Conservation (phyloP, 805 yeast genomes). For the Yamadazyma endophytica region DNA sequence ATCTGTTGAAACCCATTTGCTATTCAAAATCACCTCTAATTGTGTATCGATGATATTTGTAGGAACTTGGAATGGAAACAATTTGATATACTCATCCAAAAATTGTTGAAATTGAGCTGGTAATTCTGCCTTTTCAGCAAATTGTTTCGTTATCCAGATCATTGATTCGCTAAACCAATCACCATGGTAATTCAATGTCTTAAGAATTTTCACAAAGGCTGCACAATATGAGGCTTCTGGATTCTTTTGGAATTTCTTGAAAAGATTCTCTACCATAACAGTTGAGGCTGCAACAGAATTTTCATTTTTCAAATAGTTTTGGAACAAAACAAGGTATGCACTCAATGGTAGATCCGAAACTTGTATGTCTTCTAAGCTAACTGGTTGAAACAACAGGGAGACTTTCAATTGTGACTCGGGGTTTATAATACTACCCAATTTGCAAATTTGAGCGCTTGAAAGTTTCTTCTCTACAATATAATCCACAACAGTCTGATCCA, state of each 20-base stretch:
- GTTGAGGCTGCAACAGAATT: too few species aligned
- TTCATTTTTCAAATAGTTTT: too few species aligned
- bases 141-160: constrained; percentile 57
- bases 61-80: constrained; percentile 30
- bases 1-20: too few species aligned
- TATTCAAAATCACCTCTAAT: constrained; percentile 57
- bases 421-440: constrained; percentile 4
- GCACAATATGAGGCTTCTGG: neutral
- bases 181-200: constrained; percentile 11
- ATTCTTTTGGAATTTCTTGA: neutral
- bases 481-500: constrained; percentile 6
- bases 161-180: constrained; percentile 56
- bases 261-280: too few species aligned
- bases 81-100: constrained; percentile 12
- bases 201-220: neutral
- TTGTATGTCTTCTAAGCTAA: too few species aligned
- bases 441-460: neutral
- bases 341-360: too few species aligned
- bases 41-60: constrained; percentile 53
- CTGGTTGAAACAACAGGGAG: too few species aligned
- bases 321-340: too few species aligned
- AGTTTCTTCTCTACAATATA: constrained; percentile 1
- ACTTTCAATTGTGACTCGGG: too few species aligned
- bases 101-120: constrained; percentile 29
- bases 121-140: constrained; percentile 45